phyloP scores from a whole-genome alignment of 306 rosid species.

The Malus asiatica region DNA sequence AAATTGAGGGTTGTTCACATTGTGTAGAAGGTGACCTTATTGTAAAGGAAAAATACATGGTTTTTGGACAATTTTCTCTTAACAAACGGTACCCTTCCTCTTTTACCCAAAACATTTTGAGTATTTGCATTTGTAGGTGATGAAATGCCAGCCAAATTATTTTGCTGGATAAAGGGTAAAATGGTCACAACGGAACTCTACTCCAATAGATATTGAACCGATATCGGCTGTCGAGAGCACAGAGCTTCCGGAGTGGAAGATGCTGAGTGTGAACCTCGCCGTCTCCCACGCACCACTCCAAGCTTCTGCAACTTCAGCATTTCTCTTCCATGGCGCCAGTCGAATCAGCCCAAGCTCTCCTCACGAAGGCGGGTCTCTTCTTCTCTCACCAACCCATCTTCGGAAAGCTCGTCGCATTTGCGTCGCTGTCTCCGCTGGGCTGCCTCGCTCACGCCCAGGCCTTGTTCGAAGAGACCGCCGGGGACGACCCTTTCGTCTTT shows the following conservation, averaged over 20 bases:
- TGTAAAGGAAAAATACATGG: constrained; percentile 19
- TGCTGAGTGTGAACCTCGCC: constrained; percentile 2
- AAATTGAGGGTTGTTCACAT: constrained; percentile 1
- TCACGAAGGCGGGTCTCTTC: constrained; percentile 42
- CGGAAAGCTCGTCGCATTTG: constrained; percentile 32
- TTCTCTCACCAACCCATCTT: constrained; percentile 11
- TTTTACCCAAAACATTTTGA: neutral
- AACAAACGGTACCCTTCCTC: neutral
- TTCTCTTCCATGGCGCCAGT: constrained; percentile 43
- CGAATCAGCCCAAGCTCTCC: constrained; percentile 34
- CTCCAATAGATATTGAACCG: neutral
- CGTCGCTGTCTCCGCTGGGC: constrained; percentile 50
- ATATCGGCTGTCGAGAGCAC: neutral
- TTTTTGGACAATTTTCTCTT: neutral
- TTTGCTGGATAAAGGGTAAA: too few species aligned
- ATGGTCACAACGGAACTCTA: neutral
- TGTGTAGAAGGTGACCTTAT: constrained; percentile 19
- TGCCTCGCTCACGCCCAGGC: constrained; percentile 48
- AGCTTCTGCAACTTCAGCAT: constrained; percentile 19
- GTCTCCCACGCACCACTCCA: constrained; percentile 10
- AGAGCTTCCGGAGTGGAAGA: neutral
- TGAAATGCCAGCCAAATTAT: neutral
- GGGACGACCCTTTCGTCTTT: constrained; percentile 39
- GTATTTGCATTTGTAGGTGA: neutral
- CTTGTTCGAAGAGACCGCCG: constrained; percentile 43